Evolutionary conservation across 257 asterid species (phyloP), one percentile per base, ranked within the genome.

Genomic region (Petunia secreta): DNA sequence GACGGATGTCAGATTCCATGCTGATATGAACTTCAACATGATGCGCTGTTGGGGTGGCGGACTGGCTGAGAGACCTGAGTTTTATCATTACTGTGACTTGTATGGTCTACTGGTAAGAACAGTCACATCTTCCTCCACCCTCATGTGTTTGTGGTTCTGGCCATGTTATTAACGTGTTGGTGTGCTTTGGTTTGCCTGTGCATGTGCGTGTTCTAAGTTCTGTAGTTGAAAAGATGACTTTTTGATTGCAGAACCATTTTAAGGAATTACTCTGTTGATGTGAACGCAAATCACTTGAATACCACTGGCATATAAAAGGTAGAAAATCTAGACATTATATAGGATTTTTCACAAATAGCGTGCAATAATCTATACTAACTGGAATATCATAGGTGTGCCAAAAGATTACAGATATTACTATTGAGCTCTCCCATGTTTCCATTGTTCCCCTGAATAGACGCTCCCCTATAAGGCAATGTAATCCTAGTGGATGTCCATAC

Each of bases 21-120:
- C 99, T 62, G 97, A 96, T 86, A 93, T 96, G 99, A 92, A 96
- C 90, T 96, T 96, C 84, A 93, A 96, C 85, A 96, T 96, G 99
- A 90, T 93, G 6, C 98, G 99, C 62, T 93, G 98, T 88, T 96
- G 99, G 98, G 99, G 97, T 16, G 99, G 99, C 58, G 99, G 97
- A 69, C 81, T 96, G 80, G 94, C 99, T 75, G 99, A 96, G 88
- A 92, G 99, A 84, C 99, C 99, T 6, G 99, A 96, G 7, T 96
- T 96, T 86, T 96, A 96, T 89, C 86, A 89, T 83, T 92, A 92
- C 79, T 96, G 99, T 68, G 99, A 96, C 84, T 85, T 90, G 50
- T 93, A 92, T 85, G 99, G 99, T 86, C 86, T 96, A 83, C 88
- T 96, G 93, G 99, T 96, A 53, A 83, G 85, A 69, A 50, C 64